Percentiles rank a stretch among this genome's conserved stretches.
Conservation (phyloP, 768 basidiomycete genomes). For the Suillus cothurnatus region DNA sequence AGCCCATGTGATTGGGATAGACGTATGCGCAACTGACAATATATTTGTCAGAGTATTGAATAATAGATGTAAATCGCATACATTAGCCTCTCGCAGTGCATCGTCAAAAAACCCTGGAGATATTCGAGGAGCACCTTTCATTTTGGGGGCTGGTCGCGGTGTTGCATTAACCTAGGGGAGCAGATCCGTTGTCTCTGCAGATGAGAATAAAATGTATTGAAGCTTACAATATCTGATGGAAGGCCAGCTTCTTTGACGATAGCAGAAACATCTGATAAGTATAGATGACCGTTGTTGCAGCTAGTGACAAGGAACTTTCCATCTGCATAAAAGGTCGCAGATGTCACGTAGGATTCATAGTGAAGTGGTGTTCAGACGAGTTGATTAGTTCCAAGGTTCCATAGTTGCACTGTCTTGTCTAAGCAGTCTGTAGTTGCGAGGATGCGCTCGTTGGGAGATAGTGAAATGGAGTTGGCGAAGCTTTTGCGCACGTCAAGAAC, state of each 20-base stretch:
- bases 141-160: not conserved
- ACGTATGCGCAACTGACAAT: not conserved
- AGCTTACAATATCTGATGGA: too few species aligned
- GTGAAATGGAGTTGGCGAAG: not conserved
- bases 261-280: too few species aligned
- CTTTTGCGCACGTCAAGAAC: too few species aligned
- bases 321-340: not conserved
- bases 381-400: not conserved
- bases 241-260: too few species aligned
- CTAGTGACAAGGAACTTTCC: not conserved
- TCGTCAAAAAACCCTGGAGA: not conserved
- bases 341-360: not conserved
- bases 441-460: not conserved
- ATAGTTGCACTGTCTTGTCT: not conserved
- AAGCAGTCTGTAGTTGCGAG: not conserved
- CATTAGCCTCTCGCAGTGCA: not conserved
- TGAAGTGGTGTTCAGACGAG: not conserved
- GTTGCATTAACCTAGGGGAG: not conserved
- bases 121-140: not conserved
- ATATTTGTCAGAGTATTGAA: not conserved
- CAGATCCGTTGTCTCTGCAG: too few species aligned
- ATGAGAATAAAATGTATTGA: too few species aligned
- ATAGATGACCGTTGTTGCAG: too few species aligned
- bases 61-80: not conserved
- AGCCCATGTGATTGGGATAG: not conserved